These are phyloP conservation scores for Cucurbita moschata DNA, from an alignment of 306 rosid genomes.

Conservation along the genomic window DNA sequence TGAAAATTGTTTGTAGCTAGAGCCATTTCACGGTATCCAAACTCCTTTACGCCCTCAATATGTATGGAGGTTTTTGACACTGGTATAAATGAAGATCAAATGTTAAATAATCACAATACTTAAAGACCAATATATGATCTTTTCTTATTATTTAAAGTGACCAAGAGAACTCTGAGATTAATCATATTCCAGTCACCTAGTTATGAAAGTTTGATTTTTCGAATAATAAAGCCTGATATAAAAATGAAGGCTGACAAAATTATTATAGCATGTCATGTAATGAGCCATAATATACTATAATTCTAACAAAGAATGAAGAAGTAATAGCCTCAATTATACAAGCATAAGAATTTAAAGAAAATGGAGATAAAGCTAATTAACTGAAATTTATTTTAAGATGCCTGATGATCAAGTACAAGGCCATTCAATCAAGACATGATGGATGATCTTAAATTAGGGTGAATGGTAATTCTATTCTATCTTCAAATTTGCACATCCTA, in stretches of 20 bases:
- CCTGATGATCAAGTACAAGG: not conserved
- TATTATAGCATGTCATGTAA: not conserved
- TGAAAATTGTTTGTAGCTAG: conserved; percentile 52
- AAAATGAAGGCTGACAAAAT: not conserved
- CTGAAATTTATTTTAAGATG: not conserved
- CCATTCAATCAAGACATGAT: not conserved
- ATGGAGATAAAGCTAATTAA: not conserved
- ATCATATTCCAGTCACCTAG: not conserved
- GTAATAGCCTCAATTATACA: not conserved
- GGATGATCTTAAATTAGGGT: not conserved
- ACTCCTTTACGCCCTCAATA: conserved; percentile 55
- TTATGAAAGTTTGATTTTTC: not conserved
- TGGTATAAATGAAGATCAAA: conserved; percentile 19
- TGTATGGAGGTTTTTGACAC: conserved; percentile 40
- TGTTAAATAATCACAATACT: not conserved
- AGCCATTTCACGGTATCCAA: conserved; percentile 45
- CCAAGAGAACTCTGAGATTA: not conserved
- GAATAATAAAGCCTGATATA: not conserved
- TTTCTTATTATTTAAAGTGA: not conserved
- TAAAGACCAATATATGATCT: not conserved
- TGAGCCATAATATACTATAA: not conserved
- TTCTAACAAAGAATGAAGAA: not conserved
- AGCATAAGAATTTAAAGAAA: not conserved
- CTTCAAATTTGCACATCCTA: too few relatives aligned
- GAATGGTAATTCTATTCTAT: too few relatives aligned